phyloP scores from a whole-genome alignment of 768 basidiomycete genomes.

The Calocybe gangraenosa region DNA sequence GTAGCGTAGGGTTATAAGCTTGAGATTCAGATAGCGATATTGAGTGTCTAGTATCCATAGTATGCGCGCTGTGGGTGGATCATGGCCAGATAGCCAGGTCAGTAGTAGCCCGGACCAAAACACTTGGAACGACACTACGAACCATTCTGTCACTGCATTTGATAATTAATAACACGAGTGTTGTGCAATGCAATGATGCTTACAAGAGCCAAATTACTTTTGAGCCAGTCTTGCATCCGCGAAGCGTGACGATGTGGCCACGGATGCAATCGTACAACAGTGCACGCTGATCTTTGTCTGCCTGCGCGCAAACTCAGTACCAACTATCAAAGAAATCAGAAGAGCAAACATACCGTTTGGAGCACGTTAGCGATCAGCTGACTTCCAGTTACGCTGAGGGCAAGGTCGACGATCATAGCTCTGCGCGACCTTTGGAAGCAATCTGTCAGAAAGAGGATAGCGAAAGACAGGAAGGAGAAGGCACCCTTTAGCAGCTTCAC shows the following conservation, averaged over 20 bases:
- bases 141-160: slow-evolving; percentile 38
- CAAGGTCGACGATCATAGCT: slow-evolving; percentile 84
- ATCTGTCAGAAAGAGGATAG: slow-evolving; percentile 1
- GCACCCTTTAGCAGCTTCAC: slow-evolving; percentile 81
- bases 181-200: slow-evolving; percentile 15
- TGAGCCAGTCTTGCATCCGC: slow-evolving; percentile 87
- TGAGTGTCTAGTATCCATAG: slow-evolving; percentile 32
- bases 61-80: slow-evolving; percentile 44
- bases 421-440: slow-evolving; percentile 51
- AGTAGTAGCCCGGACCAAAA: slow-evolving; percentile 7
- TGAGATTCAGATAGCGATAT: slow-evolving; percentile 5
- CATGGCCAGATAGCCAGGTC: neutral
- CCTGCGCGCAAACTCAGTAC: slow-evolving; percentile 34
- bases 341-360: slow-evolving; percentile 51
- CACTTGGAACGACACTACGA: slow-evolving; percentile 5
- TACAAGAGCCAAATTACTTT: slow-evolving; percentile 90
- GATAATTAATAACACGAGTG: slow-evolving; percentile 1
- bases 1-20: neutral
- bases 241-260: slow-evolving; percentile 84
- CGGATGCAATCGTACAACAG: slow-evolving; percentile 81
- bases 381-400: slow-evolving; percentile 79
- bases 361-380: slow-evolving; percentile 81
- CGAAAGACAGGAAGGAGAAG: slow-evolving; percentile 1
- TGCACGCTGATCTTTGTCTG: slow-evolving; percentile 82
- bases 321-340: neutral